Evolutionary conservation across 345 rosid genomes (phyloP).

Genomic region (Eucalyptus coolabah): DNA sequence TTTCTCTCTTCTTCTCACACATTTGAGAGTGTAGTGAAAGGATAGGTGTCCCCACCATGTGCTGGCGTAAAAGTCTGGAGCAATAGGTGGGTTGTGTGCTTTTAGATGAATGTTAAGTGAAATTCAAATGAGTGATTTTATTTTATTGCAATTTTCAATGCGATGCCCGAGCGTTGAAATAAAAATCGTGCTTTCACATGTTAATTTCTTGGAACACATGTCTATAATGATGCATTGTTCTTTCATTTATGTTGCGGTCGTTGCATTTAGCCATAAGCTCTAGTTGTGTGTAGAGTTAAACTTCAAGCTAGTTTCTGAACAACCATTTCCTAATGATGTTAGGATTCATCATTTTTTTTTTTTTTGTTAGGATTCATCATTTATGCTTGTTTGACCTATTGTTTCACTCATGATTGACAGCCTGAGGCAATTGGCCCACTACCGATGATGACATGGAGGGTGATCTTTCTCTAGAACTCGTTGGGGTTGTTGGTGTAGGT

Average conservation of each 20-base stretch:
- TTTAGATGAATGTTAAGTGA: background rate
- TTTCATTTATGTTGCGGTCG: fast-evolving
- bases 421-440: fast-evolving
- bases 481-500: background rate
- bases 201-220: background rate
- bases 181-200: too few relatives aligned
- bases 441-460: background rate
- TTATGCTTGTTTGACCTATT: background rate
- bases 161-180: background rate
- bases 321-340: background rate
- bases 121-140: too few relatives aligned
- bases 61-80: background rate
- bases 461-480: fast-evolving
- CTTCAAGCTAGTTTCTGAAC: background rate
- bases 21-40: background rate
- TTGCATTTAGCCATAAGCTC: background rate
- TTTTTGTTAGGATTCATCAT: background rate
- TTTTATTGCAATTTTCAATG: fast-evolving
- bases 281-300: background rate
- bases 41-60: background rate
- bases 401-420: background rate
- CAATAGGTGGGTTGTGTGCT: background rate
- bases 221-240: background rate
- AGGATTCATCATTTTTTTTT: background rate
- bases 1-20: background rate